These are phyloP conservation scores for Trichoderma reesei DNA, from an alignment of 495 filamentous ascomycete genomes.

Conservation along the genomic window DNA sequence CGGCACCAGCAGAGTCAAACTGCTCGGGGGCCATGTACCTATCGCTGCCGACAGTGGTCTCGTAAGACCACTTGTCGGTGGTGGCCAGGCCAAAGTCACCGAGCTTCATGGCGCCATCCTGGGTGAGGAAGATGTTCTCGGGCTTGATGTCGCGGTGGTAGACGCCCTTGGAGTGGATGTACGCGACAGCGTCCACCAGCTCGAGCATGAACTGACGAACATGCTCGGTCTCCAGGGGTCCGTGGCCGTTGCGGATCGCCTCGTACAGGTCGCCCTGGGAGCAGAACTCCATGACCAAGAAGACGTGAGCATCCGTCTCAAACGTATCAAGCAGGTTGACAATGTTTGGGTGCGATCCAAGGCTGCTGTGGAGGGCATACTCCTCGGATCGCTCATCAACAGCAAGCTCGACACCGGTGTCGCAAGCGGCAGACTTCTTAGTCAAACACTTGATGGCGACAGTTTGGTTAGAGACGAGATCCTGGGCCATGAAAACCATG, in stretches of 20 bases:
- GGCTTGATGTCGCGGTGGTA: constrained; percentile 99
- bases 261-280: constrained; percentile 96
- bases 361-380: constrained; percentile 65
- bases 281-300: constrained; percentile 92
- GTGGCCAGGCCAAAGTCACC: constrained; percentile 94
- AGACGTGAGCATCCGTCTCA: constrained; percentile 81
- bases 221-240: constrained; percentile 88
- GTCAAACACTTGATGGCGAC: constrained; percentile 93
- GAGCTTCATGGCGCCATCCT: constrained; percentile 83
- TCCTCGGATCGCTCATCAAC: constrained; percentile 84
- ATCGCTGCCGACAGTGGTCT: constrained; percentile 89
- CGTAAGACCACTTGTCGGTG: constrained; percentile 73
- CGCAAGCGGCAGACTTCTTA: constrained; percentile 54
- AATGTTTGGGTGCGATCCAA: constrained; percentile 78
- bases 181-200: constrained; percentile 78
- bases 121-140: constrained; percentile 93
- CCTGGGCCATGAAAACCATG: constrained; percentile 89
- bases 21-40: constrained; percentile 99
- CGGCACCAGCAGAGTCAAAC: constrained; percentile 72
- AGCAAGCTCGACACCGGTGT: constrained; percentile 44
- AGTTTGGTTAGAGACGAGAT: constrained; percentile 58
- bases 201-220: constrained; percentile 96
- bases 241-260: constrained; percentile 79
- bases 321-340: constrained; percentile 89
- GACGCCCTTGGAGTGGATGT: constrained; percentile 81